Evolutionary conservation across 805 yeast genomes (phyloP), one percentile per base, ranked within the genome.

Genomic region (Metschnikowia baotianmanensis): DNA sequence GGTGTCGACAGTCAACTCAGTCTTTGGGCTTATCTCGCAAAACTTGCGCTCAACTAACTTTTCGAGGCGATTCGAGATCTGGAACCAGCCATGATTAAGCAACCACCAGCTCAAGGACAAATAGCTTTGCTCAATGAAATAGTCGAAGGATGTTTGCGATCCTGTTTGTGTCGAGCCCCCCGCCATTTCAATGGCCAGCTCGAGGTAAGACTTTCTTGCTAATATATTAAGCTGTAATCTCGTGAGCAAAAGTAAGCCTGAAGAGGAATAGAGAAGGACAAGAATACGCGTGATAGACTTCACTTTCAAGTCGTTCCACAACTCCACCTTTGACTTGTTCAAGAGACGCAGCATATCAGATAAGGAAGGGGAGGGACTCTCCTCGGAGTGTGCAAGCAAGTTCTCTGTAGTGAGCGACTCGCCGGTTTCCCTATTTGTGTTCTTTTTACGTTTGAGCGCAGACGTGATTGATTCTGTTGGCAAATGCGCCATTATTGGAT

Each of bases 51-150:
- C 70, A 3, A 91, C 90, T 3, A 76, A 65, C 1, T 61, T 56
- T 52, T 79, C 78, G 21, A 87, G 77, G 16, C 72, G 62, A 21
- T 69, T 63, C 17, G 77, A 71, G 25, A 86, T 64, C 24, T 71
- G 65, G 17, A 71, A 53, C 89, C 93, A 88, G 0, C 98, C 98
- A 48, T 81, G 78, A 60, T 91, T 89, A 36, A 91, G 69, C 33
- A 91, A 62, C 96, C 96, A 91, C 96, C 97, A 91, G 46, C 90
- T 83, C 47, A 88, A 76, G 0, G 95, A 83, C 34, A 91, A 69
- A 58, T 85, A 91, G 36, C 88, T 83, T 53, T 93, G 91, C 53
- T 85, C 93, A 27, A 82, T 72, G 24, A 75, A 63, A 56, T 82
- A 79, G 50, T 76, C 76, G 26, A 63, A 69, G 23, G 54, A 58